Percentiles rank a stretch among this genome's conserved stretches.
Conservation (phyloP, 192 early-diverging fungal genomes). For the Mortierella claussenii region DNA sequence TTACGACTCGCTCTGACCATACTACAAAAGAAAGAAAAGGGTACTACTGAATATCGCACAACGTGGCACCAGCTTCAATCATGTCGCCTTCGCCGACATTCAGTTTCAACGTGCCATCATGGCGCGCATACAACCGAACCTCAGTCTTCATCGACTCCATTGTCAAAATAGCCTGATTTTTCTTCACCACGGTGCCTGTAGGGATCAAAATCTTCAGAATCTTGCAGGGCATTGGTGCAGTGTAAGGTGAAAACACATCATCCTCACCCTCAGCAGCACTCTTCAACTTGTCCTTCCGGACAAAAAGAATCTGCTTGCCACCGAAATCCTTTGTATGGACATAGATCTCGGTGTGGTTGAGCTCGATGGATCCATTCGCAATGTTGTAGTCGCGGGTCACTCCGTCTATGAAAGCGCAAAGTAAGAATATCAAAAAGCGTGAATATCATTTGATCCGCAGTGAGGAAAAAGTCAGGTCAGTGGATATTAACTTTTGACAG, state of each 20-base stretch:
- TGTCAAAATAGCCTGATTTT: constrained; percentile 67
- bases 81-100: constrained; percentile 68
- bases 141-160: constrained; percentile 78
- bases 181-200: constrained; percentile 62
- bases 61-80: constrained; percentile 65
- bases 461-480: too few species aligned
- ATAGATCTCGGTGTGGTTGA: constrained; percentile 53
- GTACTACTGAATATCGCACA: constrained; percentile 61
- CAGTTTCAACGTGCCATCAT: constrained; percentile 64
- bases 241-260: constrained; percentile 65
- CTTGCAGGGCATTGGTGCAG: constrained; percentile 71
- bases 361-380: constrained; percentile 53
- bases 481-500: too few species aligned
- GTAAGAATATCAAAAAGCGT: too few species aligned
- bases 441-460: too few species aligned
- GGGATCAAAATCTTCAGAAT: constrained; percentile 65
- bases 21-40: too few species aligned
- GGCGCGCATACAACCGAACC: constrained; percentile 63
- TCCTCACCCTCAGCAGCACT: constrained; percentile 51
- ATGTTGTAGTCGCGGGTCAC: constrained; percentile 60
- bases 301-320: constrained; percentile 56
- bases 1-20: too few species aligned
- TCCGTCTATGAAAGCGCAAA: constrained; percentile 45
- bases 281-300: constrained; percentile 56
- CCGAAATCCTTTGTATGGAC: constrained; percentile 62